phyloP scores from a whole-genome alignment of 2,329 filamentous ascomycete genomes.

The Cladophialophora carrionii region DNA sequence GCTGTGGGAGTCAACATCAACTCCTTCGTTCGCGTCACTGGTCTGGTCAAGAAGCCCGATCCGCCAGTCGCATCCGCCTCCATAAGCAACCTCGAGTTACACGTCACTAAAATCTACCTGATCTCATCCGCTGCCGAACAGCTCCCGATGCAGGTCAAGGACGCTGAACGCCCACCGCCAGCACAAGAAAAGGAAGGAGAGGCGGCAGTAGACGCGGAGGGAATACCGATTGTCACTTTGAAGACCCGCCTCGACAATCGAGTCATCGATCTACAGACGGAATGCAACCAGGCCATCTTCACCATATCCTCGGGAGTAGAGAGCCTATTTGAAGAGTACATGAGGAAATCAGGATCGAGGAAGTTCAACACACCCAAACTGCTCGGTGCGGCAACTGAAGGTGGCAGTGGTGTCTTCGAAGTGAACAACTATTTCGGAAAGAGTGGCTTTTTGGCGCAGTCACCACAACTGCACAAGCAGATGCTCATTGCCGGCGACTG shows the following conservation, averaged over 20 bases:
- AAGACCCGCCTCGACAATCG: slow-evolving; percentile 88
- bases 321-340: slow-evolving; percentile 76
- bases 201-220: slow-evolving; percentile 52
- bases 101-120: slow-evolving; percentile 82
- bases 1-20: slow-evolving; percentile 73
- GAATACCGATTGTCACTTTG: slow-evolving; percentile 73
- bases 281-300: slow-evolving; percentile 89
- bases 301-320: slow-evolving; percentile 67
- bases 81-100: slow-evolving; percentile 79
- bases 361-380: slow-evolving; percentile 89
- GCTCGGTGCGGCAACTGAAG: slow-evolving; percentile 87
- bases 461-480: slow-evolving; percentile 69
- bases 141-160: slow-evolving; percentile 64
- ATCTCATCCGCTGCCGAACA: slow-evolving; percentile 66
- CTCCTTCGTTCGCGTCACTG: slow-evolving; percentile 81
- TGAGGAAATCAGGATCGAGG: slow-evolving; percentile 73
- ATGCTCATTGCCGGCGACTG: slow-evolving; percentile 68
- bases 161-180: slow-evolving; percentile 54
- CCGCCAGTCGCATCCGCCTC: slow-evolving; percentile 87
- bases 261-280: slow-evolving; percentile 87
- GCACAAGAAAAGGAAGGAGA: slow-evolving; percentile 52
- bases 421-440: slow-evolving; percentile 81
- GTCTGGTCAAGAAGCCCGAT: slow-evolving; percentile 75
- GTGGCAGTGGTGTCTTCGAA: slow-evolving; percentile 87
- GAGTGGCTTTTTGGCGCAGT: slow-evolving; percentile 70